These are phyloP conservation scores for Wakefieldia striispora DNA, from an alignment of 768 basidiomycete species.

Conservation along the genomic window DNA sequence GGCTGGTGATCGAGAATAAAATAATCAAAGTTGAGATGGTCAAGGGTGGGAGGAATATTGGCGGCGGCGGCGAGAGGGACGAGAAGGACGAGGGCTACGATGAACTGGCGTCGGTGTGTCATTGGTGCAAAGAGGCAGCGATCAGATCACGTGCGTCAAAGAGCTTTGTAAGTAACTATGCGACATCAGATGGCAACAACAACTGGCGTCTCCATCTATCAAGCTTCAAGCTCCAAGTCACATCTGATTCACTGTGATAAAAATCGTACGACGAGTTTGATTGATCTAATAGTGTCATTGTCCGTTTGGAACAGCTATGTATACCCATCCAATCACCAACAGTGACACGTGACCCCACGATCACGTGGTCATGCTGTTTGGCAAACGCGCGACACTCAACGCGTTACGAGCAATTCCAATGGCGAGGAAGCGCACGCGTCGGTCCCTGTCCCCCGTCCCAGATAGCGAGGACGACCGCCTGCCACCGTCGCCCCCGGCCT, in stretches of 20 bases:
- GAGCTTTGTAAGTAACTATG: too few species aligned
- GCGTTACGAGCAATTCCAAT: conserved; percentile 17
- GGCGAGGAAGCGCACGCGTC: conserved; percentile 26
- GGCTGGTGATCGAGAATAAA: conserved; percentile 75
- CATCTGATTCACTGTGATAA: too few species aligned
- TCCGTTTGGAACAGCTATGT: too few species aligned
- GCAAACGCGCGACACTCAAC: neutral
- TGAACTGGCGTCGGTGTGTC: conserved; percentile 6
- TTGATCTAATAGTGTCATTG: too few species aligned
- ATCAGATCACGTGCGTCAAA: too few species aligned
- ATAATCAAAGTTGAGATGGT: conserved; percentile 71
- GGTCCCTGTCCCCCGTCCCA: conserved; percentile 14
- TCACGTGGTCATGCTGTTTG: conserved; percentile 2
- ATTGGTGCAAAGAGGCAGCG: conserved; percentile 5
- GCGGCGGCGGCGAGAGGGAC: neutral
- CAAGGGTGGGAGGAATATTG: conserved; percentile 35
- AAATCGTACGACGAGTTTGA: too few species aligned
- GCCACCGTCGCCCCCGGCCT: conserved; percentile 6
- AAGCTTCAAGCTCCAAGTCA: too few species aligned
- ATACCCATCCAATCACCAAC: too few species aligned
- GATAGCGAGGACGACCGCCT: conserved; percentile 19
- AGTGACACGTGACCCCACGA: neutral
- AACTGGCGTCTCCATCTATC: too few species aligned
- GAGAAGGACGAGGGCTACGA: conserved; percentile 10
- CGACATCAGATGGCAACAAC: too few species aligned